Evolutionary conservation across 306 rosid species (phyloP), one percentile per base, ranked within the genome.

Genomic region (Boehmeria nivea): DNA sequence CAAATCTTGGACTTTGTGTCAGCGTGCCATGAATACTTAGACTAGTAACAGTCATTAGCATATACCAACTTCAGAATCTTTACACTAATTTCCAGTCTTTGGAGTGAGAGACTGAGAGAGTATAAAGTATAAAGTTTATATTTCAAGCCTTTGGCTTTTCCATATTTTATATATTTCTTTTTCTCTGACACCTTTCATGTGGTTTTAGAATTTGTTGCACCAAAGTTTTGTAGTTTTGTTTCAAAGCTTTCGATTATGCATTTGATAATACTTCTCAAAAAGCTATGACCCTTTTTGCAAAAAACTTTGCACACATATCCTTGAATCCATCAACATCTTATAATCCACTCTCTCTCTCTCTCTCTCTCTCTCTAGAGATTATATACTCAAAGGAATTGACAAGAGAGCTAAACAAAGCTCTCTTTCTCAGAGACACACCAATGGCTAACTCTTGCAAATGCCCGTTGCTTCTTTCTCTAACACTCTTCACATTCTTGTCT

Each of bases 381-480:
- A 40, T 40, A 40, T n/a, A 40, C n/a, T 12, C 55, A 13, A 72
- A 16, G 57, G 51, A 37, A 23, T 52, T 46, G 55, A 20, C 67
- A 68, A 47, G 16, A 73, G 49, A 16, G 36, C 44, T 57, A 53
- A 59, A 63, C n/a, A 43, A 61, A 64, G 52, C 67, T 55, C 76
- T 40, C 31, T 50, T 31, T 5, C 64, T 68, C 38, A 43, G 57
- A 70, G 54, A 56, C 60, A 36, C 78, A 69, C 72, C 62, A 68
- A 87, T 87, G 96, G 87, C 96, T 44, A 54, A 61, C 17, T 42
- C 67, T 64, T 78, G 81, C 79, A 64, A 14, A 66, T 75, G 26
- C 72, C 72, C 73, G 2, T 64, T 78, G 28, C 71, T 87, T 62
- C 81, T 87, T 67, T 64, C 72, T 51, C 28, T 70, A 53, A 56